phyloP scores from a whole-genome alignment of 257 asterid species.

The Solanum clarkiae region DNA sequence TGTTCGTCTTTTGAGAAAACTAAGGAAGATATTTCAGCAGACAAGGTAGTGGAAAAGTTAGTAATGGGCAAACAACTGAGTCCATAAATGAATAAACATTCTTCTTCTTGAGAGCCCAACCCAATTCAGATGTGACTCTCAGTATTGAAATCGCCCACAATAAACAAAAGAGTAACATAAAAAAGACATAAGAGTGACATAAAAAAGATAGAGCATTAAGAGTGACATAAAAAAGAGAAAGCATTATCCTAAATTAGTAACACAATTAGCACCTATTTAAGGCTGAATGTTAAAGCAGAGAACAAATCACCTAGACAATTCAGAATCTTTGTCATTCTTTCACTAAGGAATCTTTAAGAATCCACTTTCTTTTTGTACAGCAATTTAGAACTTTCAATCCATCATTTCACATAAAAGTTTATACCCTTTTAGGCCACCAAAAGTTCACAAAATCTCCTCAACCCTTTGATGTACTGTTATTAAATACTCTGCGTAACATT shows the following conservation, averaged over 20 bases:
- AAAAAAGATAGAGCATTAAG: not conserved
- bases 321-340: constrained; percentile 1
- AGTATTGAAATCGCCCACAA: not conserved
- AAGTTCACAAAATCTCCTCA: not conserved
- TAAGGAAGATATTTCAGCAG: not conserved
- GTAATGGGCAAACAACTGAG: not conserved
- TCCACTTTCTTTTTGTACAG: not conserved
- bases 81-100: not conserved
- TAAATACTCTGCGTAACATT: too few relatives aligned
- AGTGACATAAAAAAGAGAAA: not conserved
- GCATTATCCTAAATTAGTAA: not conserved
- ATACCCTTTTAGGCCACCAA: not conserved
- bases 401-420: not conserved
- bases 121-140: not conserved
- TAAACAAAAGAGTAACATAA: not conserved
- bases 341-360: not conserved
- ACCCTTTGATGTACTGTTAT: not conserved
- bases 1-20: not conserved
- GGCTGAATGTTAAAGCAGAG: not conserved
- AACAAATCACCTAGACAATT: not conserved
- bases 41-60: not conserved
- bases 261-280: not conserved
- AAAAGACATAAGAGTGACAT: not conserved
- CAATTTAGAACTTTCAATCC: not conserved
- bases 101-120: not conserved